A percentile compares a stretch with the other conserved stretches of the same genome.
These are phyloP conservation scores for Russula griseocarnosa DNA, from an alignment of 768 basidiomycete species.

Conservation along the genomic window DNA sequence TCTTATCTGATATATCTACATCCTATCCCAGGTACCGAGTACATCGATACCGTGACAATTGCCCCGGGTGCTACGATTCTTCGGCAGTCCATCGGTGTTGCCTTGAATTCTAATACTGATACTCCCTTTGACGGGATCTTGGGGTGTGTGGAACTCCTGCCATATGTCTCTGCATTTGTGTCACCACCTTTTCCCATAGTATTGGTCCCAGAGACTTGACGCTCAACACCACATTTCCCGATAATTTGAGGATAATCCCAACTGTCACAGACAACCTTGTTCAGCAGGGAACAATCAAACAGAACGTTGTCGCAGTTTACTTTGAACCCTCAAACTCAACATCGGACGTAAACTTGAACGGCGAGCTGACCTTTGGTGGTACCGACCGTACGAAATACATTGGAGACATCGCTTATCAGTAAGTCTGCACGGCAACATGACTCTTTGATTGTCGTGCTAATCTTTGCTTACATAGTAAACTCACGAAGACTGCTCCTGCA, in stretches of 20 bases:
- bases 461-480: slow-evolving; percentile 25
- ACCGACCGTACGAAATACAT: slow-evolving; percentile 35
- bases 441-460: background rate
- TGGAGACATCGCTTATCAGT: slow-evolving; percentile 35
- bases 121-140: slow-evolving; percentile 56
- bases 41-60: slow-evolving; percentile 52
- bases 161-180: background rate
- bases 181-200: slow-evolving; percentile 34
- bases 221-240: slow-evolving; percentile 35
- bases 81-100: slow-evolving; percentile 63
- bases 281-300: slow-evolving; percentile 32
- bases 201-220: slow-evolving; percentile 61
- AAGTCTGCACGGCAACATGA: slow-evolving; percentile 10
- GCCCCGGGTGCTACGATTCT: slow-evolving; percentile 46
- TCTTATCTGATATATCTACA: background rate
- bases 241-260: slow-evolving; percentile 37
- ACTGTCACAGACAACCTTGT: slow-evolving; percentile 49
- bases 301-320: slow-evolving; percentile 33
- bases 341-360: slow-evolving; percentile 30
- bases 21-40: slow-evolving; percentile 30
- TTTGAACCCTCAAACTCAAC: slow-evolving; percentile 34
- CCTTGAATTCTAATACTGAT: slow-evolving; percentile 41
- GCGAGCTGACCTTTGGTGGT: slow-evolving; percentile 40
- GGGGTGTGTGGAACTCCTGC: slow-evolving; percentile 42
- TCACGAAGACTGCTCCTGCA: slow-evolving; percentile 36